These are phyloP conservation scores for Cystobasidium ongulense DNA, from an alignment of 768 basidiomycete genomes.

Conservation along the genomic window DNA sequence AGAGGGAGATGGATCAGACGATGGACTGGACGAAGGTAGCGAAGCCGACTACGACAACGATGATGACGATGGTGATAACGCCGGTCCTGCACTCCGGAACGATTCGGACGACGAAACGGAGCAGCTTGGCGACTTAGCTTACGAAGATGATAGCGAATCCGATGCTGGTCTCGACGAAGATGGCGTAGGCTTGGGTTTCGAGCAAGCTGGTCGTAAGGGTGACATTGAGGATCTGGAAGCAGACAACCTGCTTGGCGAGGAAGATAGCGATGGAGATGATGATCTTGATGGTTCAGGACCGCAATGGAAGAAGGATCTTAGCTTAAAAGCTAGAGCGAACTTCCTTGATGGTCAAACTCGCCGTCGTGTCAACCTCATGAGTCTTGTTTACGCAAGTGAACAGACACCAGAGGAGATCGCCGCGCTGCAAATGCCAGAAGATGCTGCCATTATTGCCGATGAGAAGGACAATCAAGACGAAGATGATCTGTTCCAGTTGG, in stretches of 20 bases:
- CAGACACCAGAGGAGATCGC: conserved; percentile 65
- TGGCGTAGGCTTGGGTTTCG: conserved; percentile 41
- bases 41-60: conserved; percentile 46
- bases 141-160: conserved; percentile 36
- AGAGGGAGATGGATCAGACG: conserved; percentile 42
- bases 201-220: conserved; percentile 53
- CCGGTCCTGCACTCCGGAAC: conserved; percentile 39
- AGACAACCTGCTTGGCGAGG: conserved; percentile 38
- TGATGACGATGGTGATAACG: conserved; percentile 45
- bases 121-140: neutral
- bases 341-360: conserved; percentile 49
- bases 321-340: conserved; percentile 50
- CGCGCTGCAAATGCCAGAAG: conserved; percentile 44
- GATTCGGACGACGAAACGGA: neutral
- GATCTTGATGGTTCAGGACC: conserved; percentile 53
- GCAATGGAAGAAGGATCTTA: conserved; percentile 66
- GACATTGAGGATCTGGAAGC: conserved; percentile 50
- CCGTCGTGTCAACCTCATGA: conserved; percentile 66
- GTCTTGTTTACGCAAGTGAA: conserved; percentile 66
- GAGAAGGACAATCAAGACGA: conserved; percentile 50
- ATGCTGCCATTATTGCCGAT: neutral
- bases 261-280: conserved; percentile 49
- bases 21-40: conserved; percentile 34
- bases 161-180: conserved; percentile 43
- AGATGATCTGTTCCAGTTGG: conserved; percentile 67